Evolutionary conservation across 805 yeast species (phyloP).

Genomic region (Ogataea philodendri): DNA sequence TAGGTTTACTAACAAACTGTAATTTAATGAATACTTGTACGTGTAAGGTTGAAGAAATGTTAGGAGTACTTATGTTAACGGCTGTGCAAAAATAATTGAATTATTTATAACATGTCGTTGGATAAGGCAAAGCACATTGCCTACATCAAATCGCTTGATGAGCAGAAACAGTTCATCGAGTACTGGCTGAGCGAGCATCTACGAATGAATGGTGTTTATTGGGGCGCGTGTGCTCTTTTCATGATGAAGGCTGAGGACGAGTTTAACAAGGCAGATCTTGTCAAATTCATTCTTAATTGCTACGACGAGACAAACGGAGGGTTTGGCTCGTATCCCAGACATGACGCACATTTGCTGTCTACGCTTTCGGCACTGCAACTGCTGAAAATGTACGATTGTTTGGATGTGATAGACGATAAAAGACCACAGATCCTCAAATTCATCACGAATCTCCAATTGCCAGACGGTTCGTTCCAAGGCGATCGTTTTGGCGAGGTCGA

Average conservation of each 20-base stretch:
- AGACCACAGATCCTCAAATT: conserved; percentile 37
- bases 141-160: conserved; percentile 55
- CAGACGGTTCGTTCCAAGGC: conserved; percentile 80
- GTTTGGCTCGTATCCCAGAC: conserved; percentile 85
- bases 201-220: conserved; percentile 86
- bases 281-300: conserved; percentile 69
- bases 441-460: conserved; percentile 45
- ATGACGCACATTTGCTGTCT: conserved; percentile 82
- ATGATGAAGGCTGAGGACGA: conserved; percentile 55
- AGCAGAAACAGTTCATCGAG: conserved; percentile 57
- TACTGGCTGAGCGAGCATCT: conserved; percentile 91
- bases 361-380: conserved; percentile 88
- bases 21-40: conserved; percentile 1
- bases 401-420: conserved; percentile 38
- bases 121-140: conserved; percentile 52
- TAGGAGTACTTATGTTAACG: no score
- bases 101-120: conserved; percentile 3
- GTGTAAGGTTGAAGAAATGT: not conserved
- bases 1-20: conserved; percentile 21
- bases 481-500: conserved; percentile 92
- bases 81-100: conserved; percentile 2
- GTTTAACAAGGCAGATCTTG: conserved; percentile 59
- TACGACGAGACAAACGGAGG: conserved; percentile 63
- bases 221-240: conserved; percentile 85
- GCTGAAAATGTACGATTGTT: conserved; percentile 59